A percentile compares a stretch with the other conserved stretches of the same genome.
Conservation (phyloP, 176 grass and related monocot species). For the Phoenix roebelenii region DNA sequence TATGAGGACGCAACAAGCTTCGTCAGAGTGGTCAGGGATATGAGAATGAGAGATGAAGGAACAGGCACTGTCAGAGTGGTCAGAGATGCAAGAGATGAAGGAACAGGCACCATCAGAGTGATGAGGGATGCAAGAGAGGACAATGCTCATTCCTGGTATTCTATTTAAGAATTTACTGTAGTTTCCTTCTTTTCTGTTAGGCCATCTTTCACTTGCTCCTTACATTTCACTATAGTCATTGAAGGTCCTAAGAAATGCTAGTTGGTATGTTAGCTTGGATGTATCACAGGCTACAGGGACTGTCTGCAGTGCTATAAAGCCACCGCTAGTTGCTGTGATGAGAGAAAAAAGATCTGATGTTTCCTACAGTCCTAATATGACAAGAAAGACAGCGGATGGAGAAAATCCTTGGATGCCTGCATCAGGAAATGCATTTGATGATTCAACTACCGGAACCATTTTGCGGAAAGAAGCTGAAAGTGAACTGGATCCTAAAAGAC, state of each 20-base stretch:
- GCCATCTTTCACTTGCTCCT: slow-evolving; percentile 13
- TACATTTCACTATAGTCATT: slow-evolving; percentile 35
- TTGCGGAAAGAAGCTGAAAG: slow-evolving; percentile 34
- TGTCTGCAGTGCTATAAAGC: slow-evolving; percentile 40
- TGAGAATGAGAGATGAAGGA: not conserved
- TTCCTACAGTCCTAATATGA: slow-evolving; percentile 35
- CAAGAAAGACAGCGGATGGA: slow-evolving; percentile 32
- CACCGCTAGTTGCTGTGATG: slow-evolving; percentile 36
- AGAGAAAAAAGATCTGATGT: slow-evolving; percentile 46
- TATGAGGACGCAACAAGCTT: slow-evolving; percentile 57
- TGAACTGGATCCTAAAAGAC: slow-evolving; percentile 27
- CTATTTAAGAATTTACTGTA: not conserved
- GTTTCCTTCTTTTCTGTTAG: slow-evolving; percentile 7
- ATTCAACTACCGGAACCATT: slow-evolving; percentile 25
- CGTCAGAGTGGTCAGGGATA: slow-evolving; percentile 38
- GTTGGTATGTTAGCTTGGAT: slow-evolving; percentile 28
- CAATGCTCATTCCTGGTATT: slow-evolving; percentile 42
- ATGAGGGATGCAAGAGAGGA: slow-evolving; percentile 31
- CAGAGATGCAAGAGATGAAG: slow-evolving; percentile 1
- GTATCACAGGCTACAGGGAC: slow-evolving; percentile 65
- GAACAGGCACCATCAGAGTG: no score
- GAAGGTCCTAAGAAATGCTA: slow-evolving; percentile 42
- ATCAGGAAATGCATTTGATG: slow-evolving; percentile 44
- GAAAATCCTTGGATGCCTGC: slow-evolving; percentile 44
- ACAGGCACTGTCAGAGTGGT: slow-evolving; percentile 67